Percentiles rank a stretch among this genome's conserved stretches.
These are phyloP conservation scores for Chimonanthus salicifolius DNA, from an alignment of 164 flowering plant genomes.

Conservation along the genomic window DNA sequence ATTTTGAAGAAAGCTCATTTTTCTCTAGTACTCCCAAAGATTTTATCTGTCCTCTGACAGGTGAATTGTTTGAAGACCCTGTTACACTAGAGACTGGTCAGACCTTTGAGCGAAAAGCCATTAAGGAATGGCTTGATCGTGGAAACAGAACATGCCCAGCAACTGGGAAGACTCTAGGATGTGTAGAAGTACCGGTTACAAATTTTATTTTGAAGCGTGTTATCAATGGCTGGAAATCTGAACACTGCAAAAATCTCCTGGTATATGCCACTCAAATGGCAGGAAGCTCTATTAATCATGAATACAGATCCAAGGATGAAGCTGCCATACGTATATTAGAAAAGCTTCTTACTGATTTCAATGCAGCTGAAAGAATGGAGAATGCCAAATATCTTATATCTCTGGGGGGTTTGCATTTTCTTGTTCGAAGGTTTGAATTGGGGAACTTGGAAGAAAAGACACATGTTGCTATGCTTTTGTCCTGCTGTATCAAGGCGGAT, in stretches of 20 bases:
- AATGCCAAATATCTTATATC: conserved; percentile 47
- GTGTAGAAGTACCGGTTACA: conserved; percentile 34
- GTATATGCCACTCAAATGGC: conserved; percentile 28
- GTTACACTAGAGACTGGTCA: conserved; percentile 78
- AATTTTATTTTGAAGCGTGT: conserved; percentile 57
- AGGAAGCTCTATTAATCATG: conserved; percentile 15
- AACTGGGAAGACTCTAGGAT: conserved; percentile 41
- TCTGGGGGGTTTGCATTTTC: conserved; percentile 56
- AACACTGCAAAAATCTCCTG: conserved; percentile 31
- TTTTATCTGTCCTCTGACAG: conserved; percentile 63
- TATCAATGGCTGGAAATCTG: conserved; percentile 53
- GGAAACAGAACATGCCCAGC: conserved; percentile 62
- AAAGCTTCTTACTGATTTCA: conserved; percentile 42
- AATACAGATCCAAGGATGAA: conserved; percentile 27
- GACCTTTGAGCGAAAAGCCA: conserved; percentile 58
- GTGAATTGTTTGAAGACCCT: conserved; percentile 61
- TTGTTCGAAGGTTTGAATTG: conserved; percentile 39
- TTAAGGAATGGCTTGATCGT: conserved; percentile 48
- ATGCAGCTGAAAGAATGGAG: conserved; percentile 30
- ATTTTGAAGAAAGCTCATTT: conserved; percentile 24
- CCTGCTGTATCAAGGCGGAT: conserved; percentile 51
- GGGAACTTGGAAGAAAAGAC: conserved; percentile 49
- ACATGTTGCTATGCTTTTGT: conserved; percentile 33
- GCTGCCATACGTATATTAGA: conserved; percentile 35
- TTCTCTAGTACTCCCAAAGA: conserved; percentile 44